Percentiles rank a stretch among this genome's conserved stretches.
Conservation (phyloP, 108 stramenopile species). For the Epithemia pelagica region DNA sequence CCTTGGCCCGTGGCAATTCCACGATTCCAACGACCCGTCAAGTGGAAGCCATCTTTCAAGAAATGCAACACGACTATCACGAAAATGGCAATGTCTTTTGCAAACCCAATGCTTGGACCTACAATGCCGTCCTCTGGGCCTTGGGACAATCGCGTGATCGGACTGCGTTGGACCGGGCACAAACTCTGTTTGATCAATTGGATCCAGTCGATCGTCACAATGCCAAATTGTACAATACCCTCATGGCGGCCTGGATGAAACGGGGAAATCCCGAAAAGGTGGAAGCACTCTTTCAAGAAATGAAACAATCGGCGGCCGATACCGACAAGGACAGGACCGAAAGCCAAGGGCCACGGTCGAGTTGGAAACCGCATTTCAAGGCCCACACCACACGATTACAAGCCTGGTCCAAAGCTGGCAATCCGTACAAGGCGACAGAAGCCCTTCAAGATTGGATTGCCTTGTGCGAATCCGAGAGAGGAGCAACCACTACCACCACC, state of each 20-base stretch:
- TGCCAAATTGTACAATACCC: not conserved
- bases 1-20: not conserved
- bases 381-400: not conserved
- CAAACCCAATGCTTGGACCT: not conserved
- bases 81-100: not conserved
- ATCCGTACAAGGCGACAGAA: not conserved
- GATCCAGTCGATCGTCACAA: not conserved
- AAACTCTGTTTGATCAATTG: not conserved
- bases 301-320: not conserved
- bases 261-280: not conserved
- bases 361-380: not conserved
- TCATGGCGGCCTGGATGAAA: not conserved
- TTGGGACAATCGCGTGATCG: not conserved
- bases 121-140: slow-evolving; percentile 2
- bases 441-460: not conserved
- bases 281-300: not conserved
- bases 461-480: not conserved
- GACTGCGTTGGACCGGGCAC: not conserved
- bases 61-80: not conserved
- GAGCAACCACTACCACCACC: not conserved
- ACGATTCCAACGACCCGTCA: not conserved
- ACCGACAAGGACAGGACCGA: not conserved
- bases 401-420: slow-evolving; percentile 8
- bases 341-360: no score
- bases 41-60: not conserved